A percentile compares a stretch with the other conserved stretches of the same genome.
phyloP scores from a whole-genome alignment of 768 basidiomycete genomes.

The Lentinula raphanica region DNA sequence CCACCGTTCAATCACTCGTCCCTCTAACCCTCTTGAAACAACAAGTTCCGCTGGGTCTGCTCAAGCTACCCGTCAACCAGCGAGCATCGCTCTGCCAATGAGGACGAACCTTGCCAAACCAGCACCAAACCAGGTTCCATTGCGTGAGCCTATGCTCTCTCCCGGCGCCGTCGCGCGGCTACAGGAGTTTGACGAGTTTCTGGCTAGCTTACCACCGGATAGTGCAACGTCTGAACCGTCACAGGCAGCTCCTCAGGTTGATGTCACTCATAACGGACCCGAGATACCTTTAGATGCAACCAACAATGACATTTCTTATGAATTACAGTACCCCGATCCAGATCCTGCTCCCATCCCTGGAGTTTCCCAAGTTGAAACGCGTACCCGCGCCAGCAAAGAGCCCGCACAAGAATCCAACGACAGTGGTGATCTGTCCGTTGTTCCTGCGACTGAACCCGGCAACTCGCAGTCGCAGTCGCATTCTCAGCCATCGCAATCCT shows the following conservation, averaged over 20 bases:
- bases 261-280: too few species aligned
- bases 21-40: too few species aligned
- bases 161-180: background rate
- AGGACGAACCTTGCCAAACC: background rate
- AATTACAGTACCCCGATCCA: background rate
- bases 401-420: too few species aligned
- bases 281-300: too few species aligned
- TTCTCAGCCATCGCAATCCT: background rate
- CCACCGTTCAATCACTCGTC: too few species aligned
- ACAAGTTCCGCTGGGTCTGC: too few species aligned
- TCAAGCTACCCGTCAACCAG: too few species aligned
- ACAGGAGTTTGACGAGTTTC: slow-evolving; percentile 2
- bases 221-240: background rate
- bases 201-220: background rate
- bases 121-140: too few species aligned
- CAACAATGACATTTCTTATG: background rate
- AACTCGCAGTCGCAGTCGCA: slow-evolving; percentile 13
- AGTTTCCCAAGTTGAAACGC: background rate
- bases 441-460: slow-evolving; percentile 28
- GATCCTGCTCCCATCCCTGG: background rate
- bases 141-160: background rate
- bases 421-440: slow-evolving; percentile 11
- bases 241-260: too few species aligned
- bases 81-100: background rate
- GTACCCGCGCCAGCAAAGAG: too few species aligned